Evolutionary conservation across 2,329 filamentous ascomycete genomes (phyloP), one percentile per base, ranked within the genome.

Genomic region (Aspergillus transmontanensis): DNA sequence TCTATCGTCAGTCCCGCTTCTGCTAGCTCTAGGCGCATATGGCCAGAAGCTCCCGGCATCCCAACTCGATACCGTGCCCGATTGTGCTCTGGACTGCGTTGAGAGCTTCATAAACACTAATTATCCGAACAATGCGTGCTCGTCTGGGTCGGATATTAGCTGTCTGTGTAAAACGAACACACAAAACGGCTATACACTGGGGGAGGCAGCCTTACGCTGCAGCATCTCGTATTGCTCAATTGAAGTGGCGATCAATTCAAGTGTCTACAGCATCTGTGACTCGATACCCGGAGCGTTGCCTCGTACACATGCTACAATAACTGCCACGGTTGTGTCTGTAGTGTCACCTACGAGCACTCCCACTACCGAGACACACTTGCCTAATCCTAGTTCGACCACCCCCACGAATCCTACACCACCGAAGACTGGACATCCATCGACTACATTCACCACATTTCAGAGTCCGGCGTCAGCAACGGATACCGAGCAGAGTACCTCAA

Each of bases 161-260:
- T 92, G 89, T 68, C 81, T 93, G 7, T 93, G 90, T 74, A 83
- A 83, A 43, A 81, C 83, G 62, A 80, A 81, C 39, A 89, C 89
- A 10, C 77, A 75, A 14, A 84, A 84, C 34, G 89, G 87, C 11
- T 89, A 88, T 69, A 92, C 90, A 1, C 71, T 92, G 55, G 90
- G 89, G n/a, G 90, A 93, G 77, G 90, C 84, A 12, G 89, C 87
- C 5, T 77, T 92, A 65, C 85, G 89, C 71, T 93, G 90, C 74
- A 83, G 91, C 39, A 80, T 85, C 10, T 85, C 85, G 2, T 78
- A 76, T 16, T 93, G 90, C 74, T 74, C 79, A 5, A 78, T 80
- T 3, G 70, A 76, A 12, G 82, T 85, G 57, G 73, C 74, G 11
- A 69, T 73, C 39, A 76, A 83, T 75, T 71, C 81, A 68, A 76